Evolutionary conservation across 2,329 filamentous ascomycete species (phyloP).

Genomic region (Scolecobasidium constrictum): DNA sequence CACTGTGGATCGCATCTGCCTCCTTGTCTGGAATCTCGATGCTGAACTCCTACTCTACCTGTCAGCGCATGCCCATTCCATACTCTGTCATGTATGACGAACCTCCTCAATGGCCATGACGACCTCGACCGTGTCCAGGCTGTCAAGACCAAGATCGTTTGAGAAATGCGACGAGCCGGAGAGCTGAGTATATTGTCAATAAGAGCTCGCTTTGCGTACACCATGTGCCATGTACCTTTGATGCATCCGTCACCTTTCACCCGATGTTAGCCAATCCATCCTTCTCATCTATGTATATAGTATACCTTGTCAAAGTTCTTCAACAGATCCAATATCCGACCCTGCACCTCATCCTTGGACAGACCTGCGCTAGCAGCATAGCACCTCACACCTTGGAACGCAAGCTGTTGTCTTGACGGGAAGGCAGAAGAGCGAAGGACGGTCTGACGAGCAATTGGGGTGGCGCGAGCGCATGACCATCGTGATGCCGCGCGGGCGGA

Average conservation of each 20-base stretch:
- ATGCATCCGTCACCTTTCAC: slow-evolving; percentile 48
- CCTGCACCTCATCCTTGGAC: slow-evolving; percentile 74
- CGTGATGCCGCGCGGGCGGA: slow-evolving; percentile 48
- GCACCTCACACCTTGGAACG: slow-evolving; percentile 58
- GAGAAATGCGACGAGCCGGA: slow-evolving; percentile 78
- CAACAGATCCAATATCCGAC: slow-evolving; percentile 82
- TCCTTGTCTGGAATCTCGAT: slow-evolving; percentile 98
- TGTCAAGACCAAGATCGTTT: slow-evolving; percentile 95
- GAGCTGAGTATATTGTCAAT: slow-evolving; percentile 50
- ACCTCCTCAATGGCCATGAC: slow-evolving; percentile 99
- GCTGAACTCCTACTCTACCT: slow-evolving; percentile 59
- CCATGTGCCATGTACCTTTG: slow-evolving; percentile 38
- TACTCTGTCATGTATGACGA: slow-evolving; percentile 40
- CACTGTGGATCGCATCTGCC: slow-evolving; percentile 84
- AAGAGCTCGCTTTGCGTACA: too few relatives aligned
- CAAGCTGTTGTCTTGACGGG: slow-evolving; percentile 47
- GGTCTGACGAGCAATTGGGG: slow-evolving; percentile 48
- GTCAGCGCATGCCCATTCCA: slow-evolving; percentile 14
- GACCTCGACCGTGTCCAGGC: slow-evolving; percentile 96
- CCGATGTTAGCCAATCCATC: slow-evolving; percentile 1
- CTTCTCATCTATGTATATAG: slow-evolving; percentile 10
- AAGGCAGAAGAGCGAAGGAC: slow-evolving; percentile 49
- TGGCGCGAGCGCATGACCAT: slow-evolving; percentile 29
- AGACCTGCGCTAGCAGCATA: slow-evolving; percentile 79
- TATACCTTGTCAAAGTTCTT: slow-evolving; percentile 95